Evolutionary conservation across 208 protist genomes (phyloP), one percentile per base, ranked within the genome.

Genomic region (Giardia muris): DNA sequence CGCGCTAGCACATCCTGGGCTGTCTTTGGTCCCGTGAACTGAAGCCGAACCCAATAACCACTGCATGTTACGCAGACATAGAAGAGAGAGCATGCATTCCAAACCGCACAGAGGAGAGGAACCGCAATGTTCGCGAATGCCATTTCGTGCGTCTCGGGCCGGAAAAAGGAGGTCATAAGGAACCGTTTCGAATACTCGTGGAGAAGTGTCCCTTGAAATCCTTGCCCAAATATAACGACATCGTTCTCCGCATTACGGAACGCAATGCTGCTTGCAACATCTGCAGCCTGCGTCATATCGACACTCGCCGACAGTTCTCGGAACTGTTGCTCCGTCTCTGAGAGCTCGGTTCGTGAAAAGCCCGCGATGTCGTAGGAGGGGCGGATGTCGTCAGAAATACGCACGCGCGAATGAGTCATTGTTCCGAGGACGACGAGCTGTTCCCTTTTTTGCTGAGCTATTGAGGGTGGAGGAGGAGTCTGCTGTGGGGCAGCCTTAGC

Each of bases 11-110:
- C 10, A 76, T 76, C 57, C 19, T 76, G 57, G 10, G 57, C 57
- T 76, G 57, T 76, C 57, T 76, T 76, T 76, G 57, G 57, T 76
- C 57, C 57, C 57, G 10, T 10, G 10, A 30, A 10, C 30, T 39
- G 30, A 30, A 76, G 57, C 19, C 57, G 57, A 10, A 39, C 57
- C 57, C 57, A 76, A 30, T 76, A 39, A 30, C 57, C 30, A 76
- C 57, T 44, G n/a, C 39, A 10, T 45, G 42, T 89, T 22, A 89
- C 19, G n/a, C 39, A 45, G 86, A 89, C 3, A 89, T 89, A 89
- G 45, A 89, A 89, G 3, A 89, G 86, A 89, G 4, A 44, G 42
- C 86, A 89, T 44, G 86, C 86, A 89, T 89, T 89, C 86, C 86
- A 89, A 43, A 89, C 45, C 45, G 86, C 86, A 43, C 22, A 89